A percentile compares a stretch with the other conserved stretches of the same genome.
Evolutionary conservation across 2,329 filamentous ascomycete species (phyloP).

Genomic region (Sporothrix luriei): DNA sequence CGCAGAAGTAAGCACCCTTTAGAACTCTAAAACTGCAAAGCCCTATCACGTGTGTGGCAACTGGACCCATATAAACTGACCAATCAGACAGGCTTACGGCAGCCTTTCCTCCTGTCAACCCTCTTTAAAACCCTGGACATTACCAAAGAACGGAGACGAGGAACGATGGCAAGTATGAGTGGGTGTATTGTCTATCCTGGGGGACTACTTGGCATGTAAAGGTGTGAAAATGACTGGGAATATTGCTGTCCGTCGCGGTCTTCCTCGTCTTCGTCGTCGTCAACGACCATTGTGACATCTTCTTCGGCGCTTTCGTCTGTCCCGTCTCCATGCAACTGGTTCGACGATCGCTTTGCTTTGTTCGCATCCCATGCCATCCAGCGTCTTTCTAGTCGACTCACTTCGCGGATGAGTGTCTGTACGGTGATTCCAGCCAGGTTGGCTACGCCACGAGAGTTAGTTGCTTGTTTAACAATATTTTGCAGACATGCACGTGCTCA

Average conservation of each 20-base stretch:
- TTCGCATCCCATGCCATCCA: slow-evolving; percentile 43
- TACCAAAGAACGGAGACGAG: neutral
- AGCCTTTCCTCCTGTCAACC: too few relatives aligned
- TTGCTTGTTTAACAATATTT: neutral
- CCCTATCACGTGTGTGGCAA: slow-evolving; percentile 36
- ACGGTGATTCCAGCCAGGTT: slow-evolving; percentile 45
- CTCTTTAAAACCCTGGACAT: neutral
- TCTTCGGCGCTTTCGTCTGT: slow-evolving; percentile 8
- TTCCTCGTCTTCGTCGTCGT: neutral
- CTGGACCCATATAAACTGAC: neutral
- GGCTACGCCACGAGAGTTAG: slow-evolving; percentile 26
- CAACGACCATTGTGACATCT: neutral
- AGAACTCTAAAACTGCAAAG: slow-evolving; percentile 6
- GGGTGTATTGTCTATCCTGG: slow-evolving; percentile 11
- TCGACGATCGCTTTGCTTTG: neutral
- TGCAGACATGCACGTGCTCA: slow-evolving; percentile 3
- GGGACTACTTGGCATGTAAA: slow-evolving; percentile 30
- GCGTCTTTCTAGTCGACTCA: slow-evolving; percentile 45
- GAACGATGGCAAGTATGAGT: neutral
- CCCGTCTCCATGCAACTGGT: neutral
- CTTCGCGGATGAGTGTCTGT: slow-evolving; percentile 43
- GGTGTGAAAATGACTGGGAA: neutral
- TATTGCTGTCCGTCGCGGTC: neutral
- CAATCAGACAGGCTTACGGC: neutral
- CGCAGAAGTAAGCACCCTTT: neutral